Evolutionary conservation across 441 rosid species (phyloP).

Genomic region (Adansonia madagascariensis): DNA sequence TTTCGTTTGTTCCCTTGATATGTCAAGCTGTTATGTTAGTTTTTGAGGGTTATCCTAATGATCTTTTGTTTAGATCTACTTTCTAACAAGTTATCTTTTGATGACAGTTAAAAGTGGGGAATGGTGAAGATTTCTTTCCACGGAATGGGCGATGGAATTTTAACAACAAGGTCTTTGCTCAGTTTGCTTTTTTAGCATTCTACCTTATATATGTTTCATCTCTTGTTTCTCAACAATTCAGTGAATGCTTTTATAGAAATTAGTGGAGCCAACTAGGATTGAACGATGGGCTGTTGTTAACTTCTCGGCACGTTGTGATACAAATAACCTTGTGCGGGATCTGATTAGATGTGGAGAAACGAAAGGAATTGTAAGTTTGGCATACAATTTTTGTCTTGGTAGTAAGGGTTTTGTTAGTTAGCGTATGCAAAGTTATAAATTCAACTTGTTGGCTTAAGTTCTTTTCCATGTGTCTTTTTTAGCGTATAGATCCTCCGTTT

Average conservation of each 20-base stretch:
- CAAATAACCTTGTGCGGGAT: slow-evolving; percentile 39
- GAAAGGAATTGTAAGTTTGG: slow-evolving; percentile 63
- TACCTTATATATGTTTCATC: neutral
- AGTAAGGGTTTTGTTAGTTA: neutral
- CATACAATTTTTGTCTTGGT: neutral
- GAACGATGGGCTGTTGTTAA: slow-evolving; percentile 62
- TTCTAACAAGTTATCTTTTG: slow-evolving; percentile 2
- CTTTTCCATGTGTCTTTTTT: slow-evolving; percentile 3
- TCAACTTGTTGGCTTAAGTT: slow-evolving; percentile 4
- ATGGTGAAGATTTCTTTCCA: slow-evolving; percentile 52
- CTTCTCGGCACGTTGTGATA: slow-evolving; percentile 62
- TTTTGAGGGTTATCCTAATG: neutral
- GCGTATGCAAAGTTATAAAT: neutral
- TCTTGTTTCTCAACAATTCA: neutral
- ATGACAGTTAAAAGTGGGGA: slow-evolving; percentile 59
- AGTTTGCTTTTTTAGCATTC: neutral
- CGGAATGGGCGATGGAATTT: slow-evolving; percentile 66
- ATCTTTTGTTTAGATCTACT: neutral
- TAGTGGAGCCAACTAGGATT: slow-evolving; percentile 49
- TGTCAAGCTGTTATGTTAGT: neutral
- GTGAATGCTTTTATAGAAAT: slow-evolving; percentile 38
- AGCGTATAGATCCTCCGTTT: slow-evolving; percentile 35
- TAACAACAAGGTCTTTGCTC: slow-evolving; percentile 49
- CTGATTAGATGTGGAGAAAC: slow-evolving; percentile 46
- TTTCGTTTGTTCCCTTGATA: neutral